Conservation (phyloP, 2,329 filamentous ascomycete species). For the Coniochaeta prunicola region DNA sequence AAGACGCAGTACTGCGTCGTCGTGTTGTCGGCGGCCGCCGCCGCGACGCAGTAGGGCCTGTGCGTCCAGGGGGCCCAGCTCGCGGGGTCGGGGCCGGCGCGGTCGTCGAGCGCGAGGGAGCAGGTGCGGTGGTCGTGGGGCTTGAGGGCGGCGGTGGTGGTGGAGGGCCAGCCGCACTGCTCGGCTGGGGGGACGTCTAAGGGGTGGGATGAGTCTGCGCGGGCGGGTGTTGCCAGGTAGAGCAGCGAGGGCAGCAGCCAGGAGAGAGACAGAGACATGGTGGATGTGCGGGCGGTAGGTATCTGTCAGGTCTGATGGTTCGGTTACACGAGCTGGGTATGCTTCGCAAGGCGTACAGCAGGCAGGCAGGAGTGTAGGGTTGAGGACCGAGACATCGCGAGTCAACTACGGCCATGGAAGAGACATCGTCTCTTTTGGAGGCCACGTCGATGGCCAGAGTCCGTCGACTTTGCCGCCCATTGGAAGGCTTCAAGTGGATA, state of each 20-base stretch:
- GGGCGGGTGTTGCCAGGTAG: background rate
- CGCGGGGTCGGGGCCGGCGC: background rate
- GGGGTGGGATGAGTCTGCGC: no score
- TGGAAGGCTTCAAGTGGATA: background rate
- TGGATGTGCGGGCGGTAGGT: background rate
- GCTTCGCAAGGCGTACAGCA: background rate
- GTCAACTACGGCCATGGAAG: background rate
- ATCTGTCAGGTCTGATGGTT: background rate
- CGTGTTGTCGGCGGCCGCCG: no score
- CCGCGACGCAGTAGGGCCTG: conserved; percentile 15
- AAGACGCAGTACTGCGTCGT: conserved; percentile 3
- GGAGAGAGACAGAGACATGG: background rate
- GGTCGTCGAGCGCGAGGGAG: background rate
- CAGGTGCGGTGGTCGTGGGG: background rate
- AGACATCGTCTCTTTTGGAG: background rate
- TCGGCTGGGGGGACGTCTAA: background rate
- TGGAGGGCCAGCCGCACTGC: background rate
- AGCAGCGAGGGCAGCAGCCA: background rate
- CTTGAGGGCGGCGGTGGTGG: background rate
- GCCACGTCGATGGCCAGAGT: background rate
- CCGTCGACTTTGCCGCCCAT: no score
- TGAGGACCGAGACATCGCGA: background rate
- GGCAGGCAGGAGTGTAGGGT: background rate
- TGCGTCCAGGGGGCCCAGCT: conserved; percentile 19
- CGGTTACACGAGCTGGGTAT: background rate